Base-by-base conservation (phyloP, 192 early-diverging fungal genomes). In the Coemansia sp. region DNA sequence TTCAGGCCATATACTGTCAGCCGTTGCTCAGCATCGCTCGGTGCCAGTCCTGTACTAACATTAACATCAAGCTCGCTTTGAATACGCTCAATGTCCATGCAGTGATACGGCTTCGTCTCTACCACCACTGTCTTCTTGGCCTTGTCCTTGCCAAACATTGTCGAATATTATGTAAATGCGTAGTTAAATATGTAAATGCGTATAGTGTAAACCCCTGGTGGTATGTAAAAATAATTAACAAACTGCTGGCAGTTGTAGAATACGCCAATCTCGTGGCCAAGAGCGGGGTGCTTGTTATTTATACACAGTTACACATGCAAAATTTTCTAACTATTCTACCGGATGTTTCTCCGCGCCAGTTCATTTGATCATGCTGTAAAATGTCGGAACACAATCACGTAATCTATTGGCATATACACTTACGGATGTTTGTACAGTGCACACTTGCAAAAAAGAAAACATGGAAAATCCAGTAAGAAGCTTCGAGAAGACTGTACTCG, bases 1-100 rank as follows among this genome's bases (percentile, higher is more conserved):
- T 90, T 90, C 18, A 60, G 50, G 3, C 86, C 86, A 65, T 86
- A 70, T 4, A 81, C 63, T 1, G 65, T 42, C 20, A 67, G 63
- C 25, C 81, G 67, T 9, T 57, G 66, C 50, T 76, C 65, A 10
- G 75, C 82, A 62, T 81, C 75, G 57, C 68, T 77, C 3, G 85
- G 69, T 2, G 66, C 44, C 36, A 87, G 75, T 24, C 86, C 86
- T 12, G 66, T 76, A 10, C 24, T 54, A 12, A 56, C 28, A 47
- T 60, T 61, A 1, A 72, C 70, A 44, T 66, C 61, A 17, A 81
- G 70, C 31, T 81, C 70, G 28, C 47, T 9, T 12, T 57, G 24
- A 15, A 65, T 67, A 56, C 63, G 61, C 6, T 47, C 61, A 18
- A 64, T 28, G 14, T 65, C 56, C 66, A 81, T 71, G 58, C 70